Base-by-base conservation (phyloP, 2,329 filamentous ascomycete species). In the Elsinoe fawcettii region DNA sequence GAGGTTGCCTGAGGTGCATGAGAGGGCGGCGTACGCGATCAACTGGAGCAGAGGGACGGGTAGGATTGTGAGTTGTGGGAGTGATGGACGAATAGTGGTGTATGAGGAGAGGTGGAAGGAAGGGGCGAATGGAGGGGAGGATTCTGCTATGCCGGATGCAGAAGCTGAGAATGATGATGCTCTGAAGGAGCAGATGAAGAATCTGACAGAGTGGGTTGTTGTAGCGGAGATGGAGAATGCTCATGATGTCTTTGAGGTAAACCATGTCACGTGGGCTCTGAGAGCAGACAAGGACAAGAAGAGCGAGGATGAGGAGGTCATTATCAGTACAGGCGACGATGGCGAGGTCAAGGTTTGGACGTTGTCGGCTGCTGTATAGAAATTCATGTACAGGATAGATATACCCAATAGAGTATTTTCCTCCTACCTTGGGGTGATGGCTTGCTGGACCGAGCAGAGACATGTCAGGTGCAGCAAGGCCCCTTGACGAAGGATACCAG, bases 191-290 rank as follows among this genome's bases (percentile, higher is more conserved):
- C 51, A 60, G 23, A 47, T 47, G 14, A 7, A 7, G 12, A 37
- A 16, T 53, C 60, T 67, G 44, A 81, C 79, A 1, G 78, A 81
- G 59, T 97, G 93, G 93, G 76, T 78, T 5, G 72, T 92, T 2
- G 67, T 95, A 14, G 82, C 83, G 0, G 80, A 81, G n/a, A 68
- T 87, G 1, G 78, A 85, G 49, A 85, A 85, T 32, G 88, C 86
- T 1, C 93, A 99, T 69, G 91, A 90, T 0, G 88, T 95, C 2
- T 96, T 92, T 67, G 93, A 99, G 73, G 80, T 97, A 62, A 99
- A 99, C 66, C 90, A 96, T 71, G 80, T 93, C 51, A 84, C 82
- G 1, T 99, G 93, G 93, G 90, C 90, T 63, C 82, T 80, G 64
- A 79, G 91, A 58, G 87, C 83, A 58, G 90, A 96, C 69, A 77